Evolutionary conservation across 2,329 filamentous ascomycete species (phyloP).

Genomic region (Aspergillus flavus): DNA sequence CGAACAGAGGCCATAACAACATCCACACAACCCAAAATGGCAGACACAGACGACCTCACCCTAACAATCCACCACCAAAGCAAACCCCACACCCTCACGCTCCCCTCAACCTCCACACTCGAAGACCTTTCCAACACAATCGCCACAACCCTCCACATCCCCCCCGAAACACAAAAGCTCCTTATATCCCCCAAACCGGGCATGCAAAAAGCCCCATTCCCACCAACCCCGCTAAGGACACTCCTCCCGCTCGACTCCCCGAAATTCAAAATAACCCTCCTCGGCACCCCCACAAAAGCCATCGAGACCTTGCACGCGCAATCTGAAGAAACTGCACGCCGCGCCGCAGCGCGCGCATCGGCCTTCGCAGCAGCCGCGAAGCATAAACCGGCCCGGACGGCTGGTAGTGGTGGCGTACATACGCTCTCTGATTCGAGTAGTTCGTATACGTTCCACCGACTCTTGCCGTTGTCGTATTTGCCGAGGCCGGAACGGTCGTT

Average conservation of each 20-base stretch:
- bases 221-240: slow-evolving; percentile 35
- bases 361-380: slow-evolving; percentile 26
- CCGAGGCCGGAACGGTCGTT: slow-evolving; percentile 73
- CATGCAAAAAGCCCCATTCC: slow-evolving; percentile 49
- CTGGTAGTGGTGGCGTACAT: slow-evolving; percentile 27
- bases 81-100: slow-evolving; percentile 51
- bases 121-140: slow-evolving; percentile 43
- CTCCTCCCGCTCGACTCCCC: slow-evolving; percentile 38
- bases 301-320: slow-evolving; percentile 46
- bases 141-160: slow-evolving; percentile 40
- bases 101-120: slow-evolving; percentile 56
- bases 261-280: slow-evolving; percentile 50
- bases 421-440: slow-evolving; percentile 44
- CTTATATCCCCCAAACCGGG: slow-evolving; percentile 52
- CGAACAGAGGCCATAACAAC: not conserved
- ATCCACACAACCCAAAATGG: not conserved
- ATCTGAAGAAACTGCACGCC: slow-evolving; percentile 29
- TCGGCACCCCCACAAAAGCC: slow-evolving; percentile 47
- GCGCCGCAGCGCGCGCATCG: slow-evolving; percentile 32
- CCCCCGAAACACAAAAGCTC: slow-evolving; percentile 46
- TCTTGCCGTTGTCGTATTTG: slow-evolving; percentile 76
- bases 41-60: slow-evolving; percentile 25
- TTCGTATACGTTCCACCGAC: slow-evolving; percentile 78
- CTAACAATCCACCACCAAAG: slow-evolving; percentile 60
- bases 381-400: slow-evolving; percentile 12